Evolutionary conservation across 1,284 basidiomycete species (phyloP).

Genomic region (Pyrrhoderma noxium): DNA sequence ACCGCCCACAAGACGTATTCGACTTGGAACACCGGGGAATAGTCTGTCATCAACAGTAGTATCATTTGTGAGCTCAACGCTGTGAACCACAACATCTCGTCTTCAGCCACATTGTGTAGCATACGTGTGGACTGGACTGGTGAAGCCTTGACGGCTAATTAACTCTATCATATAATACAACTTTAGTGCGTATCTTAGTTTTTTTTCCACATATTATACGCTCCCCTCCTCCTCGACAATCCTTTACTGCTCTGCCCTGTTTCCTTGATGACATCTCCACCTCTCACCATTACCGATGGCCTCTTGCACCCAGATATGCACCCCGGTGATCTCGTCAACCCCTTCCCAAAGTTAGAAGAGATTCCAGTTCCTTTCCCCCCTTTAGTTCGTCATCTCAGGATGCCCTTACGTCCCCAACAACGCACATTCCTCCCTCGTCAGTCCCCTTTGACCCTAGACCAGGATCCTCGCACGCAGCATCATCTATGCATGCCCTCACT

Average conservation of each 20-base stretch:
- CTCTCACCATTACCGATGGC: not conserved
- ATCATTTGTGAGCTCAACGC: too few relatives aligned
- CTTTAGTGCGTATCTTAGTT: too few relatives aligned
- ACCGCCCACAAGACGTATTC: too few relatives aligned
- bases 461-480: constrained; percentile 1
- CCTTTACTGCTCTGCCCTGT: not conserved
- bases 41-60: too few relatives aligned
- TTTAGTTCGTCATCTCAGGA: constrained; percentile 9
- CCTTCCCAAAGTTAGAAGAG: constrained; percentile 15
- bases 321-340: constrained; percentile 1
- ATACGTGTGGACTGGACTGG: too few relatives aligned
- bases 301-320: constrained; percentile 1
- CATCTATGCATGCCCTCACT: constrained; percentile 1
- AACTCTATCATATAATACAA: too few relatives aligned
- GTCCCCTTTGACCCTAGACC: constrained; percentile 11
- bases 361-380: constrained; percentile 2
- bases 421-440: constrained; percentile 2
- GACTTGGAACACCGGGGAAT: too few relatives aligned
- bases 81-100: too few relatives aligned
- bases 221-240: not conserved
- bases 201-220: too few relatives aligned
- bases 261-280: constrained; percentile 9
- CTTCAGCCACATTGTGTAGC: too few relatives aligned
- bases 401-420: constrained; percentile 12
- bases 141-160: too few relatives aligned